Evolutionary conservation across 1,284 basidiomycete genomes (phyloP).

Genomic region (Ustilago nuda): DNA sequence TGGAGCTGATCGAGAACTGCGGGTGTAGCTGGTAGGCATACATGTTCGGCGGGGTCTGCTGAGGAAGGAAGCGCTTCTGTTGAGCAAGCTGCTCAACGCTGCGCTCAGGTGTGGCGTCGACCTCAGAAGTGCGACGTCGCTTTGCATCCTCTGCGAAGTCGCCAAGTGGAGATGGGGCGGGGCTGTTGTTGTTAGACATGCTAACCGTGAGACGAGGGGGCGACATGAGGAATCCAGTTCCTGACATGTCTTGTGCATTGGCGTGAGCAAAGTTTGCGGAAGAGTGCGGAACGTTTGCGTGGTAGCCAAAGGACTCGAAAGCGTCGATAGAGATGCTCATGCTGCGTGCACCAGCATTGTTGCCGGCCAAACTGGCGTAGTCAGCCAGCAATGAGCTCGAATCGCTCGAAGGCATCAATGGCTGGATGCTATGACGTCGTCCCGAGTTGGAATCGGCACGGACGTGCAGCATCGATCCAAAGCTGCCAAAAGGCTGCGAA

Average conservation of each 20-base stretch:
- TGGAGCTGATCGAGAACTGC: conserved; percentile 52
- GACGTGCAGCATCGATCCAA: conserved; percentile 29
- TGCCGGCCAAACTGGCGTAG: conserved; percentile 21
- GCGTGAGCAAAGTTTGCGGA: conserved; percentile 13
- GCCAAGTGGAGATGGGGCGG: conserved; percentile 19
- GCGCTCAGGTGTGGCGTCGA: conserved; percentile 41
- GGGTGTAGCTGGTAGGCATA: conserved; percentile 45
- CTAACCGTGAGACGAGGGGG: conserved; percentile 62
- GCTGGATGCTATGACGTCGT: conserved; percentile 60
- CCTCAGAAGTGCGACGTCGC: conserved; percentile 48
- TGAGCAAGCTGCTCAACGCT: conserved; percentile 33
- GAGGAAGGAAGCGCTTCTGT: conserved; percentile 39
- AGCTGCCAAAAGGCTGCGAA: conserved; percentile 7
- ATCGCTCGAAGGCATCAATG: conserved; percentile 46
- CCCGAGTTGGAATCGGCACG: conserved; percentile 45
- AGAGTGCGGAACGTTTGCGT: conserved; percentile 16
- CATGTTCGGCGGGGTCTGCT: conserved; percentile 57
- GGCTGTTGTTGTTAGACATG: conserved; percentile 39
- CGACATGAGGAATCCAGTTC: conserved; percentile 61
- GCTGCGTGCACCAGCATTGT: conserved; percentile 25
- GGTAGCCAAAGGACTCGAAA: conserved; percentile 23
- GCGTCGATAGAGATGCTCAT: conserved; percentile 48
- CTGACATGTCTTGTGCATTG: conserved; percentile 21
- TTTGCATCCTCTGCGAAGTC: conserved; percentile 51
- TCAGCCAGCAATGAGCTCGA: conserved; percentile 35